Evolutionary conservation across 2,329 filamentous ascomycete genomes (phyloP).

Genomic region (Cytospora piceicola): DNA sequence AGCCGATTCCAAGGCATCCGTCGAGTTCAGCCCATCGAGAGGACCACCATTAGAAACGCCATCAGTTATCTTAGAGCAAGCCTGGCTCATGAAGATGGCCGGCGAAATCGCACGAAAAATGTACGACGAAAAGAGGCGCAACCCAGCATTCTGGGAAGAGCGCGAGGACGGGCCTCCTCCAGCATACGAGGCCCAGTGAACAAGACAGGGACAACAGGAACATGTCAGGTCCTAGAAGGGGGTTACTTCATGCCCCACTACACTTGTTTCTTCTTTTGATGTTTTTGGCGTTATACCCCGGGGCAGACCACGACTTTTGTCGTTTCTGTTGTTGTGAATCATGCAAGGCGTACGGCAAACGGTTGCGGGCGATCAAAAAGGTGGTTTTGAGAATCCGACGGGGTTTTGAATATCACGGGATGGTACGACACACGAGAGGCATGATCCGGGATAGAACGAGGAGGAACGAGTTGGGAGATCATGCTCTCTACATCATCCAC

Average conservation of each 20-base stretch:
- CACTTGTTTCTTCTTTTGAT: not conserved
- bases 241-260: constrained; percentile 23
- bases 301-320: constrained; percentile 26
- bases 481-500: constrained; percentile 8
- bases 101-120: constrained; percentile 87
- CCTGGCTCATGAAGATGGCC: constrained; percentile 92
- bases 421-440: constrained; percentile 5
- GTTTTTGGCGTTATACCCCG: constrained; percentile 30
- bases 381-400: constrained; percentile 7
- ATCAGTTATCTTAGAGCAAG: constrained; percentile 72
- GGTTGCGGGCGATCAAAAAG: constrained; percentile 23
- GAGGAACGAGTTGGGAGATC: not conserved
- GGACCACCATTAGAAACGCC: constrained; percentile 52
- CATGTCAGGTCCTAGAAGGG: constrained; percentile 1
- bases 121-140: constrained; percentile 77
- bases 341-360: constrained; percentile 30
- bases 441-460: constrained; percentile 6
- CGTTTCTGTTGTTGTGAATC: constrained; percentile 20
- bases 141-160: constrained; percentile 57
- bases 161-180: constrained; percentile 63
- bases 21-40: constrained; percentile 39
- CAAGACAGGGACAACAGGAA: constrained; percentile 4
- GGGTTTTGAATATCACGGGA: not conserved
- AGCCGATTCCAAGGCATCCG: constrained; percentile 39
- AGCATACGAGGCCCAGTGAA: constrained; percentile 61